Base-by-base conservation (phyloP, 805 yeast species). In the Starmerella apis region DNA sequence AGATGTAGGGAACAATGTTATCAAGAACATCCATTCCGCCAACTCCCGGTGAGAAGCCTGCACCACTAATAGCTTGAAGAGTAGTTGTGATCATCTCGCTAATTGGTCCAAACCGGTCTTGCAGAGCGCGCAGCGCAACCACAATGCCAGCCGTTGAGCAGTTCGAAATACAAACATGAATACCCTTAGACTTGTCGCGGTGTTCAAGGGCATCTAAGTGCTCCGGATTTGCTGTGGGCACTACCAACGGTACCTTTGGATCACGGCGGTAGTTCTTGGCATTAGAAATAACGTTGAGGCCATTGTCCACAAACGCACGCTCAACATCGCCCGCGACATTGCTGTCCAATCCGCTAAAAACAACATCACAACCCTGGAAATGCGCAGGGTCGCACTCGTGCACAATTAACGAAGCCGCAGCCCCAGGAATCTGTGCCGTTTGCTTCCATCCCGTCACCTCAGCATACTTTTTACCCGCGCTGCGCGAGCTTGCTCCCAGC, bases 141-240 rank as follows among this genome's bases (percentile, higher is more conserved):
- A 92, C 97, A 50, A 92, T 74, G 37, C 97, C 97, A 4, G 97
- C 98, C 32, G 98, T 92, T 43, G 97, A 88, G 72, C 98, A 92
- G 74, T 92, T 92, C 52, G 97, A 88, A 64, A 90, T 92, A 71
- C 98, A 92, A 42, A 90, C 81, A 58, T 86, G 83, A 68, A 77
- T 86, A 42, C 98, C 98, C 51, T 58, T 60, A 48, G 60, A 56
- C 61, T 69, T 63, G 55, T 73, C 71, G 46, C 83, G 83, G 8
- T 66, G 67, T 24, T 74, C 72, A 58, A 73, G 72, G 31, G 87
- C 81, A 39, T 79, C 78, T 60, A 92, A 72, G 68, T 92, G 98
- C 57, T 86, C 94, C 5, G 95, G 80, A 72, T 92, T 92, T 52
- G 86, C 94, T 56, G 90, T 86, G 45, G 98, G 98, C 28, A 92